phyloP scores from a whole-genome alignment of 108 stramenopile species.

The Discostella pseudostelligera region DNA sequence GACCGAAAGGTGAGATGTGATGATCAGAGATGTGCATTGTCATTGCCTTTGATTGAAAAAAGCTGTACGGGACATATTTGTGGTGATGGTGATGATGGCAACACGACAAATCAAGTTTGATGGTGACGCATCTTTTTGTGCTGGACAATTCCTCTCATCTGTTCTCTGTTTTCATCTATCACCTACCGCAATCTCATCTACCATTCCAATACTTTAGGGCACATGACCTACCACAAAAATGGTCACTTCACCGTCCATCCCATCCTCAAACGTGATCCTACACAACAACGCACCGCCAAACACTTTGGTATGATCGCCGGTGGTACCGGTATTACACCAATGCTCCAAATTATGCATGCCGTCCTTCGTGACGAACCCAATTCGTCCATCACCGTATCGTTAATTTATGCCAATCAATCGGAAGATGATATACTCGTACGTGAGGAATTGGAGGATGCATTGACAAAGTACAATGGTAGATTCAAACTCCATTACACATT shows the following conservation, averaged over 20 bases:
- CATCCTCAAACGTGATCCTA: constrained; percentile 68
- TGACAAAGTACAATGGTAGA: constrained; percentile 60
- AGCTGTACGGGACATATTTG: too few species aligned
- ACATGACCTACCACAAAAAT: constrained; percentile 69
- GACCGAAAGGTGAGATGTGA: constrained; percentile 63
- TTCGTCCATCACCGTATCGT: constrained; percentile 53
- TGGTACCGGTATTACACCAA: constrained; percentile 99
- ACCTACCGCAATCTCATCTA: not conserved
- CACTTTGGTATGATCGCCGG: constrained; percentile 96
- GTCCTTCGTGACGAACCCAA: constrained; percentile 71
- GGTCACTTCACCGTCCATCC: constrained; percentile 69
- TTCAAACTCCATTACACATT: constrained; percentile 92
- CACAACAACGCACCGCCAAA: constrained; percentile 52
- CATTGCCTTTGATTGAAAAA: too few species aligned
- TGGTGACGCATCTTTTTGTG: too few species aligned
- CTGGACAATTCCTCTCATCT: not conserved
- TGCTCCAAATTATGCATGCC: constrained; percentile 90
- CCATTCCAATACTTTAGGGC: constrained; percentile 31
- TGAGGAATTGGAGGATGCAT: constrained; percentile 84
- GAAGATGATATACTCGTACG: constrained; percentile 94
- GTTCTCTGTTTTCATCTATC: not conserved
- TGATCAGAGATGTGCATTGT: constrained; percentile 1
- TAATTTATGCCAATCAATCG: constrained; percentile 89
- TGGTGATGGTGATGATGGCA: too few species aligned
- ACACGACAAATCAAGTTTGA: too few species aligned